phyloP scores from a whole-genome alignment of 106 monocot species.

The Posidonia australis region DNA sequence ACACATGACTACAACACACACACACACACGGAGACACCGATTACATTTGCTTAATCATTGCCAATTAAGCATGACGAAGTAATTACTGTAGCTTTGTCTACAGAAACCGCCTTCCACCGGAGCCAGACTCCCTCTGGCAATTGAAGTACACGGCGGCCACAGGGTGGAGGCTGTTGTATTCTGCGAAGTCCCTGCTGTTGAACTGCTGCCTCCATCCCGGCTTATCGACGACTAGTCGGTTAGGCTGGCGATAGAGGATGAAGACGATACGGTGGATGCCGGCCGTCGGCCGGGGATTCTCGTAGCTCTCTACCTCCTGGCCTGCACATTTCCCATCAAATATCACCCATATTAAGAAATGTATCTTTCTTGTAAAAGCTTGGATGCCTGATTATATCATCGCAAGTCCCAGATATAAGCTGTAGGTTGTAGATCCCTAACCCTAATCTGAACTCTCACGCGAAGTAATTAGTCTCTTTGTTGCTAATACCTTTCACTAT shows the following conservation, averaged over 20 bases:
- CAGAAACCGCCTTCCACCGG: constrained; percentile 11
- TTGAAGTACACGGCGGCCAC: constrained; percentile 25
- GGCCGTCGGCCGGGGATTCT: constrained; percentile 14
- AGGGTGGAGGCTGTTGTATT: constrained; percentile 13
- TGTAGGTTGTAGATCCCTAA: no score
- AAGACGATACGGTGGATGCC: constrained; percentile 23
- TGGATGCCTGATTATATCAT: no score
- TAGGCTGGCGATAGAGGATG: constrained; percentile 12
- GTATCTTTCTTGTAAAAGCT: no score
- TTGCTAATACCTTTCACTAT: neutral
- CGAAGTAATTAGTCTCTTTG: neutral
- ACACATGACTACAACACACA: no score
- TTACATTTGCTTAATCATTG: no score
- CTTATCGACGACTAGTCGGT: constrained; percentile 7
- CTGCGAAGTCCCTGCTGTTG: constrained; percentile 22
- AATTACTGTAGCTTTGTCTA: no score
- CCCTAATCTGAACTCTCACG: no score
- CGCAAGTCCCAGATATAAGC: no score
- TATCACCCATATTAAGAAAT: no score
- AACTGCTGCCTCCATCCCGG: constrained; percentile 25
- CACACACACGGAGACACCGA: no score
- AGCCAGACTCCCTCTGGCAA: constrained; percentile 21
- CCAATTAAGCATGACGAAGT: no score
- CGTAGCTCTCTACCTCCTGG: constrained; percentile 13
- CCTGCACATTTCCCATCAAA: no score